Conservation (phyloP, 2,329 filamentous ascomycete species). For the Sclerotinia sclerotiorum region DNA sequence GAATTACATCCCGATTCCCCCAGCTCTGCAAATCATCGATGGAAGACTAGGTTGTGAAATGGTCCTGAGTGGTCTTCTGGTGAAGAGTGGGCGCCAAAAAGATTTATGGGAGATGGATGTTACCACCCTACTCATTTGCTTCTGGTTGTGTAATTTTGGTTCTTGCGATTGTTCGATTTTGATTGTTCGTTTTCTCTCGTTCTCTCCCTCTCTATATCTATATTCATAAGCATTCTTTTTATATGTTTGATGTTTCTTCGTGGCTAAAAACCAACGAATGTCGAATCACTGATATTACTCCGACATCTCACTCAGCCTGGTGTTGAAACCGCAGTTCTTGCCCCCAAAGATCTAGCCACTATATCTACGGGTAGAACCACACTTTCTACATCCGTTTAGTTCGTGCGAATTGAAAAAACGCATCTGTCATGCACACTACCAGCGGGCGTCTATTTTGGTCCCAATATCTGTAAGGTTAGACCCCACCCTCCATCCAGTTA, state of each 20-base stretch:
- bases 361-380: constrained; percentile 22
- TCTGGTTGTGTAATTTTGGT: not conserved
- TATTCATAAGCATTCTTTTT: not conserved
- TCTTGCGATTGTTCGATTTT: not conserved
- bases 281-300: not conserved
- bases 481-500: constrained; percentile 31
- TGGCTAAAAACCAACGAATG: constrained; percentile 3
- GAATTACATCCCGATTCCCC: constrained; percentile 12
- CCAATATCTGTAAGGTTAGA: constrained; percentile 23
- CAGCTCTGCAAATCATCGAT: constrained; percentile 23
- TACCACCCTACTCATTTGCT: constrained; percentile 14
- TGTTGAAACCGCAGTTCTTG: constrained; percentile 27
- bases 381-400: constrained; percentile 15
- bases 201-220: not conserved
- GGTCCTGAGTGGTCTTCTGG: constrained; percentile 16
- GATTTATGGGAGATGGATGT: constrained; percentile 11
- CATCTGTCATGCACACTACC: constrained; percentile 25
- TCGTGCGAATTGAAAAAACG: constrained; percentile 6
- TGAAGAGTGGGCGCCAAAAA: constrained; percentile 16
- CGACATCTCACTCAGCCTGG: constrained; percentile 28
- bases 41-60: not conserved
- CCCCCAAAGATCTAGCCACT: constrained; percentile 21
- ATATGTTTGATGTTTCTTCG: not conserved
- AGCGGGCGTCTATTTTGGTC: constrained; percentile 38
- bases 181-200: not conserved